Percentiles rank a stretch among this genome's conserved stretches.
These are phyloP conservation scores for Plasmopara muralis DNA, from an alignment of 352 stramenopile genomes.

Conservation along the genomic window DNA sequence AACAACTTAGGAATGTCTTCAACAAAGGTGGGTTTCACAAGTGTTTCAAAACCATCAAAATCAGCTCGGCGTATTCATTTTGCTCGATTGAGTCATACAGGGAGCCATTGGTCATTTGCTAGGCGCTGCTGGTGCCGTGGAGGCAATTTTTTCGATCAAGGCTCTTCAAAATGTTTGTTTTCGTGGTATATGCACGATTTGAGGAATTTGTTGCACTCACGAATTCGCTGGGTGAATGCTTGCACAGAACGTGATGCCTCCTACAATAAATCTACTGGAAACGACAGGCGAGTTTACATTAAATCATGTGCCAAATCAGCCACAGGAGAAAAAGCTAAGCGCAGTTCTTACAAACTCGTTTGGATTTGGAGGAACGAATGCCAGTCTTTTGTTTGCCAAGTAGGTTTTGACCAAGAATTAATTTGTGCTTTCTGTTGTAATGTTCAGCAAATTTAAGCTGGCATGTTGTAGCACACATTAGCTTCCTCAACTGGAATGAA, in stretches of 20 bases:
- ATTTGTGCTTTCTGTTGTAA: not conserved
- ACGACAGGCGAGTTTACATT: conserved; percentile 74
- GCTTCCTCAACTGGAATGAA: conserved; percentile 23
- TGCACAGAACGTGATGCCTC: conserved; percentile 83
- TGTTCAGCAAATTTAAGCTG: conserved; percentile 4
- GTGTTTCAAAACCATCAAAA: not conserved
- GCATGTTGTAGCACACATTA: conserved; percentile 25
- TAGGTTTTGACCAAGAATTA: conserved; percentile 14
- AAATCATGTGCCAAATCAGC: conserved; percentile 69
- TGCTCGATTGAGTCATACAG: conserved; percentile 11
- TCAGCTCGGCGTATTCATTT: not conserved
- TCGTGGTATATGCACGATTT: not conserved
- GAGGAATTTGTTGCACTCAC: not conserved
- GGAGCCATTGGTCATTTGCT: conserved; percentile 93
- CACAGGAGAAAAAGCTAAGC: conserved; percentile 66
- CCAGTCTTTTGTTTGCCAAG: conserved; percentile 72
- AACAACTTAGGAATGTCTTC: conserved; percentile 64
- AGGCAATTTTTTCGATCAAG: conserved; percentile 94
- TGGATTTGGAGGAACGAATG: conserved; percentile 97
- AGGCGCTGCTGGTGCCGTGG: conserved; percentile 93
- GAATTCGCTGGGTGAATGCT: not conserved
- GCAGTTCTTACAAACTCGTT: conserved; percentile 94
- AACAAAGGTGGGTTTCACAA: conserved; percentile 46
- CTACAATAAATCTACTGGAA: conserved; percentile 91
- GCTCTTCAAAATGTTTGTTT: conserved; percentile 75